phyloP scores from a whole-genome alignment of 2,329 filamentous ascomycete genomes.

The Colletotrichum costaricense region DNA sequence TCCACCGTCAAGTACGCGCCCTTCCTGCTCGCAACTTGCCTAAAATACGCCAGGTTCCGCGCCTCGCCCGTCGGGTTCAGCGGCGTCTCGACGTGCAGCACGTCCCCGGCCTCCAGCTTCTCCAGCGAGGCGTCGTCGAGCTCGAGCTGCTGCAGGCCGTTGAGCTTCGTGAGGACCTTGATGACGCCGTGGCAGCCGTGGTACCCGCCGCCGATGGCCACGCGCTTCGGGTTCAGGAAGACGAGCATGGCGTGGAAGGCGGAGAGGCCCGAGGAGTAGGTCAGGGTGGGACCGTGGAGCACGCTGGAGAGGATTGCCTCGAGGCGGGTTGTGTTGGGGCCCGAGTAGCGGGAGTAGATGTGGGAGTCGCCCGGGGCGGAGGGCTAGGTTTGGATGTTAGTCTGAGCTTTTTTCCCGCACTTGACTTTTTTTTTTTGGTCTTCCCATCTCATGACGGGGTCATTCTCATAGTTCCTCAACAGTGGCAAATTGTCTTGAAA shows the following conservation, averaged over 20 bases:
- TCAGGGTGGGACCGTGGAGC: constrained; percentile 75
- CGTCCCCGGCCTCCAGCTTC: constrained; percentile 79
- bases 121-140: constrained; percentile 61
- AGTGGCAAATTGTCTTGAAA: background rate
- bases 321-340: constrained; percentile 85
- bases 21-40: constrained; percentile 74
- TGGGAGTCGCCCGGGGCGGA: constrained; percentile 69
- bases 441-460: background rate
- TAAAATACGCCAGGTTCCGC: constrained; percentile 77
- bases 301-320: constrained; percentile 84
- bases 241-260: constrained; percentile 90
- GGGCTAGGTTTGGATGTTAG: constrained; percentile 50
- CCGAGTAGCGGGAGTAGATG: constrained; percentile 85
- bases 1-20: constrained; percentile 88
- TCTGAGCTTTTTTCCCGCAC: background rate
- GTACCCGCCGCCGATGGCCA: constrained; percentile 88
- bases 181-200: constrained; percentile 95
- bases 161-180: constrained; percentile 77
- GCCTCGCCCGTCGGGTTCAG: constrained; percentile 91
- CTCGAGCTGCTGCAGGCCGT: constrained; percentile 77
- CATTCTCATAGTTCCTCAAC: background rate
- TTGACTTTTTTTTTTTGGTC: background rate
- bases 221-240: constrained; percentile 83
- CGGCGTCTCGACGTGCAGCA: constrained; percentile 93
- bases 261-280: constrained; percentile 86